Conservation (phyloP, 106 monocot genomes). For the Dendrobium huoshanense region DNA sequence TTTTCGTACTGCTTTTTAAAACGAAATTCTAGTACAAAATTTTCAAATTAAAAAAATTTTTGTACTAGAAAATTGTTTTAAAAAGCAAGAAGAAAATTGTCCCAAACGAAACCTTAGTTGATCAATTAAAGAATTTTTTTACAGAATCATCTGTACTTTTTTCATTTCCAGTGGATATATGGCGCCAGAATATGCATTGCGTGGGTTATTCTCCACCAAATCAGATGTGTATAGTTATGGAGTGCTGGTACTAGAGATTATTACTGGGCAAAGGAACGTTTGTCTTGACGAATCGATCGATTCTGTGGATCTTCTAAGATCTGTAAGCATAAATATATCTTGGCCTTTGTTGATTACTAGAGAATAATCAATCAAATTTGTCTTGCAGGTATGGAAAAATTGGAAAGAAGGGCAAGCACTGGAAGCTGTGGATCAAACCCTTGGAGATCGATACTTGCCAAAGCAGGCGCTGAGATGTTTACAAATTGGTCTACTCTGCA, state of each 20-base stretch:
- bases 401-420: constrained; percentile 5
- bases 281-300: not conserved
- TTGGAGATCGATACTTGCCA: constrained; percentile 20
- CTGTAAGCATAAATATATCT: constrained; percentile 1
- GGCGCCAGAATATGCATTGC: constrained; percentile 13
- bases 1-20: too few species aligned
- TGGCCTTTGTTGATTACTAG: too few species aligned
- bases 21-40: too few species aligned
- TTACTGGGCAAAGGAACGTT: constrained; percentile 7
- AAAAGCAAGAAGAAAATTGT: too few species aligned
- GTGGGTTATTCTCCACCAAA: constrained; percentile 8
- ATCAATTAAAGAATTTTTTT: not conserved
- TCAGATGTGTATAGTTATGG: constrained; percentile 16
- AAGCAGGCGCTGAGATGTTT: constrained; percentile 36
- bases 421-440: constrained; percentile 37
- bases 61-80: too few species aligned
- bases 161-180: constrained; percentile 8
- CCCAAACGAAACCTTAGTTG: too few species aligned
- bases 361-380: not conserved
- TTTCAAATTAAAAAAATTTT: too few species aligned
- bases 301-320: constrained; percentile 3
- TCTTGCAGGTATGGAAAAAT: constrained; percentile 7
- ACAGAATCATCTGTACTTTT: not conserved
- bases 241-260: constrained; percentile 13
- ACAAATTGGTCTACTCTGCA: constrained; percentile 48